Percentiles rank a stretch among this genome's conserved stretches.
Evolutionary conservation across 257 asterid species (phyloP).

Genomic region (Salvia rosmarinus): DNA sequence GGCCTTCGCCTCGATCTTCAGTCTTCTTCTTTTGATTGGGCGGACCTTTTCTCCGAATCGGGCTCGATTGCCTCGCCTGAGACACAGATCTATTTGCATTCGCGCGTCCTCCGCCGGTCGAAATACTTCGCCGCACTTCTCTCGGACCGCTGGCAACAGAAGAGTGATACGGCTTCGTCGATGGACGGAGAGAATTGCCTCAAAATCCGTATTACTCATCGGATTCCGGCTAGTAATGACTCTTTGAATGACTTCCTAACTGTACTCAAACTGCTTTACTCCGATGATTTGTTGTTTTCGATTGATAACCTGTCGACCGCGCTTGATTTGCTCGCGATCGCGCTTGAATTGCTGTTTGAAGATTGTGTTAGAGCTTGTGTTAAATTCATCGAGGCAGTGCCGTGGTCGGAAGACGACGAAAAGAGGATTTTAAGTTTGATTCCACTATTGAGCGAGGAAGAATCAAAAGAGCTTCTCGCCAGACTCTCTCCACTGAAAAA

Average conservation of each 20-base stretch:
- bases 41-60: constrained; percentile 35
- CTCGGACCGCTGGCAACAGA: constrained; percentile 70
- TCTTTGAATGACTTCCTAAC: constrained; percentile 45
- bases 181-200: constrained; percentile 27
- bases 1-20: constrained; percentile 49
- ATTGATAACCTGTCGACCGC: constrained; percentile 56
- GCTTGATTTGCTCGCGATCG: constrained; percentile 68
- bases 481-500: constrained; percentile 60
- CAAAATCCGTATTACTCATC: constrained; percentile 44
- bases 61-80: constrained; percentile 40
- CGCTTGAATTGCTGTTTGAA: constrained; percentile 81
- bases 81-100: constrained; percentile 57
- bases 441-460: constrained; percentile 65
- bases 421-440: constrained; percentile 52
- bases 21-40: constrained; percentile 30
- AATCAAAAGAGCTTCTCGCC: constrained; percentile 68
- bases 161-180: background rate
- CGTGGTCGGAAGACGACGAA: constrained; percentile 97
- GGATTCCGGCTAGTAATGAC: constrained; percentile 45
- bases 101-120: constrained; percentile 56
- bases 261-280: constrained; percentile 64
- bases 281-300: constrained; percentile 48
- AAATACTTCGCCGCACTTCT: constrained; percentile 62
- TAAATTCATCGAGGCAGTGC: constrained; percentile 83
- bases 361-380: constrained; percentile 84